phyloP scores from a whole-genome alignment of 305 asterid species.

The Fraxinus paxiana region DNA sequence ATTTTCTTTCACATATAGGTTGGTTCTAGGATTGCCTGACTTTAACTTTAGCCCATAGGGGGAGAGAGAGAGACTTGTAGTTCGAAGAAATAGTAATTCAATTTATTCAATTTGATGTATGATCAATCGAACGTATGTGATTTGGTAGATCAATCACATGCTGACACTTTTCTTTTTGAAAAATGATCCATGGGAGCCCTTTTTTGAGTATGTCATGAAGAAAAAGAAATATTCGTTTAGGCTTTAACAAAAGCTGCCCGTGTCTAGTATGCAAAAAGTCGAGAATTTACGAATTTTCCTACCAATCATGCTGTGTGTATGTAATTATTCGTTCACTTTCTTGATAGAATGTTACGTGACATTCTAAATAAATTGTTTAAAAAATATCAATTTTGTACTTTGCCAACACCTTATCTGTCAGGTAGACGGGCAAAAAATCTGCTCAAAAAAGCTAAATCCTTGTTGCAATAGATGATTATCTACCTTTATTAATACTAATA shows the following conservation, averaged over 20 bases:
- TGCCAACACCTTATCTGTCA: too few relatives aligned
- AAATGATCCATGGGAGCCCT: not conserved
- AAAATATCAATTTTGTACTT: not conserved
- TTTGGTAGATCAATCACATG: not conserved
- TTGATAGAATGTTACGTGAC: not conserved
- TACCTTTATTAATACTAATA: not conserved
- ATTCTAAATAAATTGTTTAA: not conserved
- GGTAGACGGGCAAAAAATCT: not conserved
- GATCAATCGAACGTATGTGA: not conserved
- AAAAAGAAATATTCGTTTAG: not conserved
- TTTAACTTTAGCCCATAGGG: not conserved
- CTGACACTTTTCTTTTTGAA: not conserved
- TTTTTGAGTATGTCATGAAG: not conserved
- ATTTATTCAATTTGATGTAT: not conserved
- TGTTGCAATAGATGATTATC: not conserved
- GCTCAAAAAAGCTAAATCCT: not conserved
- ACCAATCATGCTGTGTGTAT: not conserved
- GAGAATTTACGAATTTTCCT: not conserved
- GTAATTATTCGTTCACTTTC: not conserved
- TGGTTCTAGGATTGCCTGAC: not conserved
- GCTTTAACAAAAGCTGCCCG: not conserved
- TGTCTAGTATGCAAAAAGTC: not conserved
- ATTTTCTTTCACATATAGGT: not conserved
- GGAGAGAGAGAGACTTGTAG: not conserved
- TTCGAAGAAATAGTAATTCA: not conserved